These are phyloP conservation scores for Fusarium hostae DNA, from an alignment of 2,329 filamentous ascomycete genomes.

Conservation along the genomic window DNA sequence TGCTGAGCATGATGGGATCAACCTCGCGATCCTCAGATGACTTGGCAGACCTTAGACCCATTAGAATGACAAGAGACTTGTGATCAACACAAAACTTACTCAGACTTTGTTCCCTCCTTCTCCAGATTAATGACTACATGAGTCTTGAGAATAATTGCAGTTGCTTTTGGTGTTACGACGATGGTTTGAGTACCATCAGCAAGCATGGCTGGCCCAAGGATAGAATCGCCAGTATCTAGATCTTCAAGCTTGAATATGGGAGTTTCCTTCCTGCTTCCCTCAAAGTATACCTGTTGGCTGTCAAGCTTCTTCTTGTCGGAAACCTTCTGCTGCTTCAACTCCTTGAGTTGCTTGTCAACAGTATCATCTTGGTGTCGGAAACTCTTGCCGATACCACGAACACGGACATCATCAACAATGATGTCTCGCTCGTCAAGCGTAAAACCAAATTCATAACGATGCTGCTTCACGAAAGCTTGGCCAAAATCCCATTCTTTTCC, in stretches of 20 bases:
- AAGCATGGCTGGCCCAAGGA: constrained; percentile 85
- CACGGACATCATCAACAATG: constrained; percentile 89
- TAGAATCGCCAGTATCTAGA: constrained; percentile 75
- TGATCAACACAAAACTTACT: constrained; percentile 39
- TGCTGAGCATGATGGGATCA: constrained; percentile 84
- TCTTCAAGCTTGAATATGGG: constrained; percentile 85
- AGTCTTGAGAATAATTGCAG: constrained; percentile 82
- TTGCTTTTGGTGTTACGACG: constrained; percentile 82
- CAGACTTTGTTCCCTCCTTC: constrained; percentile 58
- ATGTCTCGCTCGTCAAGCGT: constrained; percentile 86
- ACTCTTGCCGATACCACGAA: constrained; percentile 89
- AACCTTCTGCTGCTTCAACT: constrained; percentile 69
- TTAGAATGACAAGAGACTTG: neutral
- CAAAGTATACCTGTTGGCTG: constrained; percentile 82
- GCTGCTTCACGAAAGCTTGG: constrained; percentile 84
- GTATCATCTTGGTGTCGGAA: constrained; percentile 83
- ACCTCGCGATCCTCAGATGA: constrained; percentile 53
- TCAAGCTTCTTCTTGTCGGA: constrained; percentile 71
- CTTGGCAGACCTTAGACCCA: constrained; percentile 37
- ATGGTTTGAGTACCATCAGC: constrained; percentile 93
- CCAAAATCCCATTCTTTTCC: constrained; percentile 85
- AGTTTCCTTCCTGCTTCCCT: constrained; percentile 80
- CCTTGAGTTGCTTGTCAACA: constrained; percentile 83
- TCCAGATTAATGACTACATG: constrained; percentile 90
- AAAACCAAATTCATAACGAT: constrained; percentile 94